Conservation (phyloP, 2,329 filamentous ascomycete genomes). For the Penicillium hesseltinei region DNA sequence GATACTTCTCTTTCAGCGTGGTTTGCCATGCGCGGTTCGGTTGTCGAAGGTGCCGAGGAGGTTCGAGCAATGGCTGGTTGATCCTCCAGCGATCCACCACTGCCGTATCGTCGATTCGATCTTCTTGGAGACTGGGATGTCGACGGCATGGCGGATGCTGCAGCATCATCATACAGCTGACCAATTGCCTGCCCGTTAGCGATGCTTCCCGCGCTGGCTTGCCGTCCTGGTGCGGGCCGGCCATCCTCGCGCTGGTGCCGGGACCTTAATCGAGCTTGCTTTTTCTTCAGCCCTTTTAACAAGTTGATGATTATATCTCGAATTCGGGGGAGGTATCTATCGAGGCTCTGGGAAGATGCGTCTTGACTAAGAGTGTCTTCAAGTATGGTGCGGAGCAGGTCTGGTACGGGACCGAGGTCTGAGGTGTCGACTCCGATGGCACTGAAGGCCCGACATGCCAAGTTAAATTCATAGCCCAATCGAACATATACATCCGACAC, state of each 20-base stretch:
- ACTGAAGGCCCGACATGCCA: conserved; percentile 93
- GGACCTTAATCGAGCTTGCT: conserved; percentile 80
- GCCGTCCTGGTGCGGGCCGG: conserved; percentile 39
- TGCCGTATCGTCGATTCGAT: conserved; percentile 38
- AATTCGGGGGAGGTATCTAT: conserved; percentile 89
- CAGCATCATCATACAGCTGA: conserved; percentile 45
- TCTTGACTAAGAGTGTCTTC: conserved; percentile 97
- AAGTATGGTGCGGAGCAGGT: conserved; percentile 82
- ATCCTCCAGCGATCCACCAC: conserved; percentile 40
- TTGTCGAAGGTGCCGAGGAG: conserved; percentile 28
- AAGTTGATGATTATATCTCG: conserved; percentile 98
- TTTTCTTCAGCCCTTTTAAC: conserved; percentile 91
- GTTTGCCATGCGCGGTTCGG: conserved; percentile 29
- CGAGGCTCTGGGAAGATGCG: conserved; percentile 87
- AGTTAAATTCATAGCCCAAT: conserved; percentile 97
- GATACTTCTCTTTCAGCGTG: conserved; percentile 42
- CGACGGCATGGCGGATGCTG: conserved; percentile 25
- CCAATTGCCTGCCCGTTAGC: conserved; percentile 46
- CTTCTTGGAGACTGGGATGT: conserved; percentile 35
- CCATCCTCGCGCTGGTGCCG: conserved; percentile 53
- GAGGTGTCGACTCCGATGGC: conserved; percentile 94
- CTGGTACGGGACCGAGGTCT: conserved; percentile 92
- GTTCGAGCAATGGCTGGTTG: conserved; percentile 28
- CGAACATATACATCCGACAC: conserved; percentile 98
- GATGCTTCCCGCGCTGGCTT: conserved; percentile 49